Base-by-base conservation (phyloP, 306 rosid genomes). In the Rosa chinensis region DNA sequence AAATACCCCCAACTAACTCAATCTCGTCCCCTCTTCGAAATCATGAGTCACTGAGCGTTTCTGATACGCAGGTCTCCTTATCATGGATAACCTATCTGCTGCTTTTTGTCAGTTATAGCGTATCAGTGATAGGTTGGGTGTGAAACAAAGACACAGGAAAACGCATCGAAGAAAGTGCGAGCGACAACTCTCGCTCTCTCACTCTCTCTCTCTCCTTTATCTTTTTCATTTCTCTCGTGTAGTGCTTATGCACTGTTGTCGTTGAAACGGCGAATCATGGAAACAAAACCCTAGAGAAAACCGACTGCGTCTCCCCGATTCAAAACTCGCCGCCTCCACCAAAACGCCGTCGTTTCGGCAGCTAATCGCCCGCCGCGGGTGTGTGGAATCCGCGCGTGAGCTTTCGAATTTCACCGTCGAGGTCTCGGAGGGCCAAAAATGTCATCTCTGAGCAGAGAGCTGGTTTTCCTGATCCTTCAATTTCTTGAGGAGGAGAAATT, bases 1-100 rank as follows among this genome's bases (percentile, higher is more conserved):
- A 5, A 28, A 6, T 8, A 2, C 28, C 53, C n/a, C 58, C 58
- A 0, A 9, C 70, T 1, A 75, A 28, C 67, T 40, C 44, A 55
- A 55, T 78, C 67, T 77, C 74, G 43, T 42, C 45, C 55, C 61
- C 35, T 68, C 61, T 68, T 17, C 49, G 63, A n/a, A 75, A 76
- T 63, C 61, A 63, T 76, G 67, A 32, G 59, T 28, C 44, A 55
- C 69, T 25, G 75, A 17, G 35, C 81, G 12, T 23, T 18, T 23
- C 80, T 4, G 81, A 55, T 68, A 52, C 5, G 21, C 1, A 0
- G 0, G 0, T 0, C 0, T 0, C 0, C 72, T 3, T 76, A 63
- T 76, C 56, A 32, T 0, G 2, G 3, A 39, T 40, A 10, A 11
- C 2, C 13, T n/a, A 25, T 23, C 4, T 17, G 10, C 25, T 21